Conservation (phyloP, 495 filamentous ascomycete species). For the Podospora pseudoanserina region DNA sequence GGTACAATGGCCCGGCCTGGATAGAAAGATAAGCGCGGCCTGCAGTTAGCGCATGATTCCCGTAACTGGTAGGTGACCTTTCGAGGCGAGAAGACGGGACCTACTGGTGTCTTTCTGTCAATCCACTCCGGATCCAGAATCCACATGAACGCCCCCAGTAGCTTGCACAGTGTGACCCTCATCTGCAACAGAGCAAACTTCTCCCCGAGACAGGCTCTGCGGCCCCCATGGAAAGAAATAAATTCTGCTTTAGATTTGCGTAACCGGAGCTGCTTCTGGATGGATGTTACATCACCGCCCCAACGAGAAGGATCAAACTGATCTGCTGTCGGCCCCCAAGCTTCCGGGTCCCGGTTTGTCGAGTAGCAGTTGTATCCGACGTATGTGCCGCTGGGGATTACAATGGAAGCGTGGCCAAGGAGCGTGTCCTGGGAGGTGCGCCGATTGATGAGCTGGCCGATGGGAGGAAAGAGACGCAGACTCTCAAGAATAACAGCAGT, state of each 20-base stretch:
- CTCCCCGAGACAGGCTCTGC: conserved; percentile 33
- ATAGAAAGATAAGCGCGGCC: background rate
- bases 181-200: conserved; percentile 24
- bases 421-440: conserved; percentile 17
- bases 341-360: conserved; percentile 16
- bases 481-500: conserved; percentile 26
- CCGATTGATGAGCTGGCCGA: conserved; percentile 38
- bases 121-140: conserved; percentile 16
- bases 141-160: conserved; percentile 14
- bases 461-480: conserved; percentile 38
- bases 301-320: conserved; percentile 17
- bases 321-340: conserved; percentile 16
- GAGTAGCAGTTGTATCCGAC: conserved; percentile 24
- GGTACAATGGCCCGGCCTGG: conserved; percentile 18
- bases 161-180: conserved; percentile 14
- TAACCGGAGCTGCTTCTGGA: conserved; percentile 21
- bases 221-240: conserved; percentile 36
- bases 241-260: conserved; percentile 25
- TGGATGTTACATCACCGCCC: conserved; percentile 11
- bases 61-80: background rate
- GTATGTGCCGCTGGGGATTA: conserved; percentile 21
- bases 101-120: conserved; percentile 18
- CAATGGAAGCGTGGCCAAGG: conserved; percentile 27
- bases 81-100: background rate
- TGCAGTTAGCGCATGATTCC: background rate